Percentiles rank a stretch among this genome's conserved stretches.
Evolutionary conservation across 768 basidiomycete species (phyloP).

Genomic region (Collybia nuda): DNA sequence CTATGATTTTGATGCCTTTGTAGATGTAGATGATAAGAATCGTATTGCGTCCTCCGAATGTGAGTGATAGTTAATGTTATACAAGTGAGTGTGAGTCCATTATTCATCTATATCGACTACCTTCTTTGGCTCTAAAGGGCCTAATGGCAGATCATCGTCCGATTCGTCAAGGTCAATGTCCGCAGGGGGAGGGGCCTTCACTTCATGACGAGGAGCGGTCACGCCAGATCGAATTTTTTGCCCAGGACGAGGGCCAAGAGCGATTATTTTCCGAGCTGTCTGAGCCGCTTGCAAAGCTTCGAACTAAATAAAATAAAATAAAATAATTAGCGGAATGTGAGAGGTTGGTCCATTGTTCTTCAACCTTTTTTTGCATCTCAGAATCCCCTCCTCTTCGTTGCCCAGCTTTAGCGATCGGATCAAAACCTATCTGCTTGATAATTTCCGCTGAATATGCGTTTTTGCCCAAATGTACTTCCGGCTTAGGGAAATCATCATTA

Average conservation of each 20-base stretch:
- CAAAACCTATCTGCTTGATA: constrained; percentile 76
- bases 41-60: too few relatives aligned
- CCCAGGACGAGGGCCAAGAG: constrained; percentile 65
- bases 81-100: not conserved
- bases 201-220: constrained; percentile 23
- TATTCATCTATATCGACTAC: not conserved
- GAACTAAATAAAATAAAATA: constrained; percentile 37
- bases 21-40: too few relatives aligned
- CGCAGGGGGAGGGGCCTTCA: not conserved
- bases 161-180: constrained; percentile 21
- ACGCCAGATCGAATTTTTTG: constrained; percentile 65
- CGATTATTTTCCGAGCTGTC: constrained; percentile 47
- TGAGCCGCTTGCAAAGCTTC: constrained; percentile 55
- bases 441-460: constrained; percentile 63
- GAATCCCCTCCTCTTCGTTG: constrained; percentile 34
- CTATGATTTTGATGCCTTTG: too few relatives aligned
- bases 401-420: constrained; percentile 63
- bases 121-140: not conserved
- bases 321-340: not conserved
- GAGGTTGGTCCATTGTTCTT: constrained; percentile 5
- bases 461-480: constrained; percentile 25
- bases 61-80: too few relatives aligned
- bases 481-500: constrained; percentile 8
- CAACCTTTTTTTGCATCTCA: constrained; percentile 59
- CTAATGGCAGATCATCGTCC: constrained; percentile 26